Base-by-base conservation (phyloP, 1,284 basidiomycete species). In the Leccinum subatratum region DNA sequence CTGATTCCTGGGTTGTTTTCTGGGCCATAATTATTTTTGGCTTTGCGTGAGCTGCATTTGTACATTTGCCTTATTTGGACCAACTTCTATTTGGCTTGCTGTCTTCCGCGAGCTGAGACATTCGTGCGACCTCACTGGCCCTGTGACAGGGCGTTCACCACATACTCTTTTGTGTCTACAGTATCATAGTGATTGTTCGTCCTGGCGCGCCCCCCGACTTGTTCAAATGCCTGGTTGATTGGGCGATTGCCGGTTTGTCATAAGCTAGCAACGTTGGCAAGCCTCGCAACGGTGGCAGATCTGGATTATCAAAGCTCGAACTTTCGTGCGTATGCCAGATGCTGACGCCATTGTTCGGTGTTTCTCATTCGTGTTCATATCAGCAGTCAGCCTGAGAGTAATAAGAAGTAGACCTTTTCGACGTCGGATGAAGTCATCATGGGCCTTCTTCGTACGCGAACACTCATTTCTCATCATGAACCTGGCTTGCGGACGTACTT, bases 291-390 rank as follows among this genome's bases (percentile, higher is more conserved):
- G 61, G 28, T 32, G 59, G 42, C 60, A 56, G 62, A 73, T 72
- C 51, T 39, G 11, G 42, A 37, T 42, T 65, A 72, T 67, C 30
- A 37, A 37, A 20, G 12, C 30, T 37, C 28, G 51, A 18, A 54
- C 25, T 34, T 66, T 60, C 22, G 37, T 61, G 32, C 22, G 18
- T 20, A 69, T 25, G 32, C 34, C 12, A 22, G 20, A 28, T 72
- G 39, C 30, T 18, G 70, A 71, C 69, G 65, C 65, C 63, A 72
- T 65, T 9, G 54, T 32, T 67, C 61, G 69, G 70, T 30, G 64
- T 63, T 37, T 72, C 67, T 65, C 71, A 32, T 70, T 70, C 67
- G 62, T 72, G 37, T 65, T 59, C 61, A 65, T 69, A 64, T 73
- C 16, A 42, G 68, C 72, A 72, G 63, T 28, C 54, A n/a, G 48